A percentile compares a stretch with the other conserved stretches of the same genome.
These are phyloP conservation scores for Mucor mucedo DNA, from an alignment of 371 early-diverging fungal species.

Conservation along the genomic window DNA sequence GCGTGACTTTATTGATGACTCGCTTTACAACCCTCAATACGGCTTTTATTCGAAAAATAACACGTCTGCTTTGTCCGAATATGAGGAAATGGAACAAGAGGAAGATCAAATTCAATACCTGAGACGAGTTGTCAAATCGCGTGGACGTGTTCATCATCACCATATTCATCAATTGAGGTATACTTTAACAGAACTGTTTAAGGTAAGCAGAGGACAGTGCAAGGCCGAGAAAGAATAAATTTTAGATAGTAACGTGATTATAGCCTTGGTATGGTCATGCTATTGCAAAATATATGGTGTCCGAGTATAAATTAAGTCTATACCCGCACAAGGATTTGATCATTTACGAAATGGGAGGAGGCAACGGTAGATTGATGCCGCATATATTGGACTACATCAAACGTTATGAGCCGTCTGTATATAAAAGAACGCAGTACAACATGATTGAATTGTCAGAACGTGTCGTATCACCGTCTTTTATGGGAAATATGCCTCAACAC, in stretches of 20 bases:
- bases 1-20: constrained; percentile 90
- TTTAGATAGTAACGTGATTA: background rate
- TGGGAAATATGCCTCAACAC: constrained; percentile 40
- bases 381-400: constrained; percentile 86
- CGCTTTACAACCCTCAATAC: constrained; percentile 89
- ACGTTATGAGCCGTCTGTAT: constrained; percentile 75
- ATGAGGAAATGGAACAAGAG: constrained; percentile 17
- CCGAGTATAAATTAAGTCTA: constrained; percentile 65
- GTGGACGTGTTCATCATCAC: constrained; percentile 10
- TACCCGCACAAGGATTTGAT: constrained; percentile 63
- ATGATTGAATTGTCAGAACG: constrained; percentile 75
- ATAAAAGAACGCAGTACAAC: constrained; percentile 74
- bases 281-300: constrained; percentile 84
- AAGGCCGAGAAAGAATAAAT: background rate
- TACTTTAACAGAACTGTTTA: constrained; percentile 95
- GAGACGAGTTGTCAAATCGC: constrained; percentile 10
- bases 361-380: constrained; percentile 84
- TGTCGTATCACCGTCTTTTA: constrained; percentile 6
- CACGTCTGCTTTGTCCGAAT: background rate
- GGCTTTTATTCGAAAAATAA: constrained; percentile 93
- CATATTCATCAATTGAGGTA: constrained; percentile 86
- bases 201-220: constrained; percentile 50
- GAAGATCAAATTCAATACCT: constrained; percentile 19
- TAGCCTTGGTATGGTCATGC: constrained; percentile 86
- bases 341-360: constrained; percentile 93